phyloP scores from a whole-genome alignment of 345 rosid genomes.

The Firmiana major region DNA sequence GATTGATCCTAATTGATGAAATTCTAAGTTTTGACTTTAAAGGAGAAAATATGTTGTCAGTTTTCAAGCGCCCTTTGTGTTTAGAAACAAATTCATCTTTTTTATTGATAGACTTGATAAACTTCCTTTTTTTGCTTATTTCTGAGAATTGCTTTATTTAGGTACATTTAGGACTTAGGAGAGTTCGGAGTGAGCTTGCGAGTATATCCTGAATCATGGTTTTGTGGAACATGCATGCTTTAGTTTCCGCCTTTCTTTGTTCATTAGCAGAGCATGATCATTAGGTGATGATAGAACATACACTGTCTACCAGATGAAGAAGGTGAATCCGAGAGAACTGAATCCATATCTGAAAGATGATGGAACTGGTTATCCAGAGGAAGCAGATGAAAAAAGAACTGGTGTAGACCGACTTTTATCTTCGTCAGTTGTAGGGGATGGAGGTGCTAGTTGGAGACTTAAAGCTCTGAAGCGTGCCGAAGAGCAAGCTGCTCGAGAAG shows the following conservation, averaged over 20 bases:
- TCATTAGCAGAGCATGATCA: not conserved
- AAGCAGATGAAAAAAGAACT: slow-evolving; percentile 40
- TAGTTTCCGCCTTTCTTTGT: not conserved
- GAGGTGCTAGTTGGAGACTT: slow-evolving; percentile 96
- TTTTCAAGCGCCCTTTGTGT: not conserved
- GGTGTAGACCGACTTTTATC: slow-evolving; percentile 40
- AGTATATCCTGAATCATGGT: not conserved
- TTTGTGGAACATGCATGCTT: not conserved
- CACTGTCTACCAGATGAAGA: slow-evolving; percentile 32
- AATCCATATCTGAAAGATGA: slow-evolving; percentile 76
- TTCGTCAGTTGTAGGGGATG: slow-evolving; percentile 77
- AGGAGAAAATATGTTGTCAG: no score
- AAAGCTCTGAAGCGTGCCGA: slow-evolving; percentile 83
- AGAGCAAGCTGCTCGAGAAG: slow-evolving; percentile 93
- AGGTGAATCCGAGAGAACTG: slow-evolving; percentile 68
- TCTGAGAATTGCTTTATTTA: not conserved
- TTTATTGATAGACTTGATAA: not conserved
- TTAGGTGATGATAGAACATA: not conserved
- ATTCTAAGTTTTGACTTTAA: not conserved
- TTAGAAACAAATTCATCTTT: not conserved
- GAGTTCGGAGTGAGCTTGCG: not conserved
- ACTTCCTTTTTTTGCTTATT: not conserved
- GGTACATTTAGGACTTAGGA: not conserved
- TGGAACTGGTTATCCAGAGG: slow-evolving; percentile 85
- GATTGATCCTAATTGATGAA: not conserved